Evolutionary conservation across 208 protist species (phyloP).

Genomic region (Trypanosoma grayi): DNA sequence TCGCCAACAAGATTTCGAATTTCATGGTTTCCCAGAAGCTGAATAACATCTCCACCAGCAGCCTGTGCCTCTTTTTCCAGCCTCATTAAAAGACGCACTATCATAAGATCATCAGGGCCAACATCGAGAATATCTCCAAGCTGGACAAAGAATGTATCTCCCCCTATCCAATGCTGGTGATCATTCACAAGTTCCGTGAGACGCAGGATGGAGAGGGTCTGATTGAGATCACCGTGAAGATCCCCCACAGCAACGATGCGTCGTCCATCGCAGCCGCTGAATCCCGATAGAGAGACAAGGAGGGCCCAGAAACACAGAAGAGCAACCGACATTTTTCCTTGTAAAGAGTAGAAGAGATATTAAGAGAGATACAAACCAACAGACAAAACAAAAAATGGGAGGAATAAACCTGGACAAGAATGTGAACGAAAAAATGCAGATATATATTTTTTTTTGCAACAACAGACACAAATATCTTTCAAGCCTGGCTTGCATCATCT

Average conservation of each 20-base stretch:
- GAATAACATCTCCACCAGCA: slow-evolving; percentile 74
- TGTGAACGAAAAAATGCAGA: slow-evolving; percentile 15
- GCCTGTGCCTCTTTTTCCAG: slow-evolving; percentile 60
- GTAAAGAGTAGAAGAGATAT: slow-evolving; percentile 7
- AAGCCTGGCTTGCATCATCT: slow-evolving; percentile 23
- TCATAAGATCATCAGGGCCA: slow-evolving; percentile 75
- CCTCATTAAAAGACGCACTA: slow-evolving; percentile 79
- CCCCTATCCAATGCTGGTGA: slow-evolving; percentile 71
- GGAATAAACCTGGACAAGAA: neutral
- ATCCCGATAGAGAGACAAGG: neutral
- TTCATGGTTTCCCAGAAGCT: slow-evolving; percentile 92
- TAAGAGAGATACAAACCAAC: slow-evolving; percentile 13
- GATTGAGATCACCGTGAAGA: slow-evolving; percentile 87
- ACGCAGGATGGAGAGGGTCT: slow-evolving; percentile 62
- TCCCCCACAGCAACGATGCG: slow-evolving; percentile 80
- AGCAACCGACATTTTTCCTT: neutral
- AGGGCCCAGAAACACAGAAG: slow-evolving; percentile 16
- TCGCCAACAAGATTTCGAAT: slow-evolving; percentile 86
- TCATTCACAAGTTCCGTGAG: slow-evolving; percentile 71
- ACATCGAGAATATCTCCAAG: slow-evolving; percentile 92
- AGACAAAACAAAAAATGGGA: slow-evolving; percentile 6
- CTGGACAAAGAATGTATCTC: slow-evolving; percentile 80
- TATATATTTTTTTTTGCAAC: neutral
- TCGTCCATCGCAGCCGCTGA: slow-evolving; percentile 26
- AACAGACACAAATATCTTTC: neutral